phyloP scores from a whole-genome alignment of 352 stramenopile species.

The Phytophthora capsici region DNA sequence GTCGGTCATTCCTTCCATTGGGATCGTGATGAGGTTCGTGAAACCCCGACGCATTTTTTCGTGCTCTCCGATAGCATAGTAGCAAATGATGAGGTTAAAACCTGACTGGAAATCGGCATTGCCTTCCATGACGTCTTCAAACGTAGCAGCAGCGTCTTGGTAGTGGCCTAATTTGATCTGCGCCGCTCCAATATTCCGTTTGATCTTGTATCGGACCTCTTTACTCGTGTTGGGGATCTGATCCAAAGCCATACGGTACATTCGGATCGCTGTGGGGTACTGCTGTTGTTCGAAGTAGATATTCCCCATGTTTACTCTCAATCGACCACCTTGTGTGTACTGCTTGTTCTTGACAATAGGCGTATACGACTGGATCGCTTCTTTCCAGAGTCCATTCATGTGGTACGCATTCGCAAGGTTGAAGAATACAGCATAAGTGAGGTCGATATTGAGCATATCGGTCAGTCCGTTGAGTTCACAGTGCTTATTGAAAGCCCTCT shows the following conservation, averaged over 20 bases:
- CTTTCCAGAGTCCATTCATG: slow-evolving; percentile 93
- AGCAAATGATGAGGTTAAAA: slow-evolving; percentile 98
- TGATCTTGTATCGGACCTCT: slow-evolving; percentile 95
- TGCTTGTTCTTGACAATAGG: slow-evolving; percentile 97
- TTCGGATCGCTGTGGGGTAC: slow-evolving; percentile 95
- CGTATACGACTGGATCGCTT: slow-evolving; percentile 95
- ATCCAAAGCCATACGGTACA: slow-evolving; percentile 98
- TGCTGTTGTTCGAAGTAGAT: slow-evolving; percentile 97
- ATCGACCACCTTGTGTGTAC: slow-evolving; percentile 88
- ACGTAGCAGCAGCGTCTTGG: slow-evolving; percentile 94
- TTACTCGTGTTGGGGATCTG: slow-evolving; percentile 95
- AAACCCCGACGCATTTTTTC: slow-evolving; percentile 95
- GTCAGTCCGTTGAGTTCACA: slow-evolving; percentile 88
- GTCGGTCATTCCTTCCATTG: slow-evolving; percentile 86
- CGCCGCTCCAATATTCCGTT: slow-evolving; percentile 96
- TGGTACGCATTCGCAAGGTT: slow-evolving; percentile 95
- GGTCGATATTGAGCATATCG: slow-evolving; percentile 93
- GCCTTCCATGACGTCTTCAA: slow-evolving; percentile 95
- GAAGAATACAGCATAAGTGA: slow-evolving; percentile 96
- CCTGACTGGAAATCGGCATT: slow-evolving; percentile 95
- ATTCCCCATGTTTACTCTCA: slow-evolving; percentile 98
- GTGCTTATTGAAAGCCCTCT: slow-evolving; percentile 92
- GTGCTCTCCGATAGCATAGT: slow-evolving; percentile 95
- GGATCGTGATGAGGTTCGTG: slow-evolving; percentile 90
- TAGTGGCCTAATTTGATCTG: slow-evolving; percentile 95